Base-by-base conservation (phyloP, 129 eudicot species). In the Silybum marianum region DNA sequence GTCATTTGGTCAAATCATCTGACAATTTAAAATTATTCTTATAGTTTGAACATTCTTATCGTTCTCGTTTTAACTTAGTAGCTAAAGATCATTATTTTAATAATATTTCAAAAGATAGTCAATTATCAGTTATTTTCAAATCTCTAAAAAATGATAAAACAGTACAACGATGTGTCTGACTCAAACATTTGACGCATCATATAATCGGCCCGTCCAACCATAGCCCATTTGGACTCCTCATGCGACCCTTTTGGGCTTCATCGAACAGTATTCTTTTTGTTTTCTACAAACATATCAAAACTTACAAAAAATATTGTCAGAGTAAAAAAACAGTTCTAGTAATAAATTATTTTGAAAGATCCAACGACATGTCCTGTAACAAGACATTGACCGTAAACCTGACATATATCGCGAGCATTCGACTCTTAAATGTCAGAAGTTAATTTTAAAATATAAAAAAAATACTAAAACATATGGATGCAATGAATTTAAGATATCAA, bases 311-410 rank as follows among this genome's bases (percentile, higher is more conserved):
- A 58, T 6, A n/a, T 2, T 58, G 66, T 58, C 66, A 58, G 3
- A 6, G 7, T 1, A 7, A 18, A 23, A 23, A 3, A 19, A 80
- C 22, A 9, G 12, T 62, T 38, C 21, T 6, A 25, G 23, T 22
- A 48, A 12, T 79, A 46, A 79, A 18, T 79, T 60, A 23, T 7
- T 69, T 79, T 28, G 48, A 34, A 60, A 73, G 67, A 73, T 73
- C 32, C 74, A 13, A 62, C 23, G 11, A 0, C 19, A 21, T 69
- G 10, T 70, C 6, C 51, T 14, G 72, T 24, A 21, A 80, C 51
- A 39, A 2, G 68, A 81, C 32, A 62, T n/a, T 62, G 73, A 73
- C 73, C 67, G 42, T 81, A 81, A 73, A 39, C 14, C 69, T 21
- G 36, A 60, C 30, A 24, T 21, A 14, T 18, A 22, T 62, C 32